Percentiles rank a stretch among this genome's conserved stretches.
These are phyloP conservation scores for Boechera stricta DNA, from an alignment of 345 rosid species.

Conservation along the genomic window DNA sequence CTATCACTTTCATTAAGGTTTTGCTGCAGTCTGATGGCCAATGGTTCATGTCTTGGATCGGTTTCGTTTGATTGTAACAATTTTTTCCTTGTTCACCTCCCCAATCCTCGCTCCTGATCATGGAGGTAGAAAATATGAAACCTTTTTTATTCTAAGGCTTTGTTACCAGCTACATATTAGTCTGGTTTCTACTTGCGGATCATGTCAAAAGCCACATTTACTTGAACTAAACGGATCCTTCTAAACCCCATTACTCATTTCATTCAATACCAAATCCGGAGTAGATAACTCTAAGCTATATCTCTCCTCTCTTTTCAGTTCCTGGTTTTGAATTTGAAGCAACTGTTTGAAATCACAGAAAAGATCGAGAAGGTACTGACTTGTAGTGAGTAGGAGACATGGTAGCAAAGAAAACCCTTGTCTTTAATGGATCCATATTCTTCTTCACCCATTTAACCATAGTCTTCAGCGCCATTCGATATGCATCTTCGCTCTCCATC, in stretches of 20 bases:
- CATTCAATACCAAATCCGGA: not conserved
- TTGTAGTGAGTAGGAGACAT: constrained; percentile 88
- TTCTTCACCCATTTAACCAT: constrained; percentile 77
- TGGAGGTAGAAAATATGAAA: not conserved
- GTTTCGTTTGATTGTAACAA: constrained; percentile 74
- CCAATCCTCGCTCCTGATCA: constrained; percentile 81
- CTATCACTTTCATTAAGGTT: constrained; percentile 74
- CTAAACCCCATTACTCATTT: not conserved
- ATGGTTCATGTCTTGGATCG: constrained; percentile 58
- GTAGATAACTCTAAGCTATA: not conserved
- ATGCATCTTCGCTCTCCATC: constrained; percentile 73
- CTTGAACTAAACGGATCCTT: not conserved
- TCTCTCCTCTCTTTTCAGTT: not conserved
- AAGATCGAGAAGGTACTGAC: constrained; percentile 46
- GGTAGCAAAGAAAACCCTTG: constrained; percentile 84
- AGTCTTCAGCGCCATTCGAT: constrained; percentile 78
- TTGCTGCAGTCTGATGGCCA: constrained; percentile 82
- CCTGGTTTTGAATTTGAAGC: not conserved
- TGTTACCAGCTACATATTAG: not conserved
- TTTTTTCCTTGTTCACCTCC: constrained; percentile 64
- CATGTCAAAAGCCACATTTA: not conserved
- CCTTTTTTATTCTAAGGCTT: not conserved
- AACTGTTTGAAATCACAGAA: not conserved
- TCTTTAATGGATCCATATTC: constrained; percentile 72
- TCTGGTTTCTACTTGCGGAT: not conserved